A percentile compares a stretch with the other conserved stretches of the same genome.
phyloP scores from a whole-genome alignment of 2,329 filamentous ascomycete genomes.

The Nemania sp. region DNA sequence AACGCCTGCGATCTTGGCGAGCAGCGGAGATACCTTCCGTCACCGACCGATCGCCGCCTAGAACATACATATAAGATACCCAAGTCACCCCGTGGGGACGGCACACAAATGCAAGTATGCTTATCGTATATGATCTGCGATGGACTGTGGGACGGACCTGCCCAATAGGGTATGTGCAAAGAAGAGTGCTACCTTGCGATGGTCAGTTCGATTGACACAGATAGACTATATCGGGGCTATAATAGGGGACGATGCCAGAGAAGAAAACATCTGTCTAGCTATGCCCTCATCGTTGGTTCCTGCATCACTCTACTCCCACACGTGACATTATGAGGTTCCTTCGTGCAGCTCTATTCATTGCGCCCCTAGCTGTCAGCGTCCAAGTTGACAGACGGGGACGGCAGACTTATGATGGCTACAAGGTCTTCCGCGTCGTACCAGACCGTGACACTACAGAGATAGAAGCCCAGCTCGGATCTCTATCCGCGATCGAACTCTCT shows the following conservation, averaged over 20 bases:
- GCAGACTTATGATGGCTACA: constrained; percentile 53
- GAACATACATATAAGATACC: background rate
- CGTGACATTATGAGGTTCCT: constrained; percentile 34
- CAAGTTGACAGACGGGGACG: constrained; percentile 44
- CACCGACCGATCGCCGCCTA: background rate
- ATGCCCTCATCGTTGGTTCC: constrained; percentile 1
- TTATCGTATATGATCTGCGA: constrained; percentile 35
- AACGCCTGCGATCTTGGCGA: background rate
- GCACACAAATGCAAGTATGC: constrained; percentile 16
- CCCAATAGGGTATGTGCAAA: constrained; percentile 35
- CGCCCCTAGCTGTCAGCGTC: constrained; percentile 31
- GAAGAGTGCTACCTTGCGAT: constrained; percentile 31
- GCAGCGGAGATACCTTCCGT: background rate
- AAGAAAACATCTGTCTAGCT: constrained; percentile 1
- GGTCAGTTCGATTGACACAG: constrained; percentile 21
- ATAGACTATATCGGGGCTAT: constrained; percentile 14
- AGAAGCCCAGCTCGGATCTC: constrained; percentile 47
- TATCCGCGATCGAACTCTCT: constrained; percentile 49
- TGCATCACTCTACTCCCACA: background rate
- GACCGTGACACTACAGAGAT: constrained; percentile 44
- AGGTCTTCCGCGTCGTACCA: constrained; percentile 51
- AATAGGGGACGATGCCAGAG: constrained; percentile 20
- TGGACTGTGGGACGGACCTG: constrained; percentile 34
- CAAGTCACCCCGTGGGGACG: constrained; percentile 3
- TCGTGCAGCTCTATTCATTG: constrained; percentile 29